Evolutionary conservation across 805 yeast species (phyloP).

Genomic region (Zygoascus bituminiphila): DNA sequence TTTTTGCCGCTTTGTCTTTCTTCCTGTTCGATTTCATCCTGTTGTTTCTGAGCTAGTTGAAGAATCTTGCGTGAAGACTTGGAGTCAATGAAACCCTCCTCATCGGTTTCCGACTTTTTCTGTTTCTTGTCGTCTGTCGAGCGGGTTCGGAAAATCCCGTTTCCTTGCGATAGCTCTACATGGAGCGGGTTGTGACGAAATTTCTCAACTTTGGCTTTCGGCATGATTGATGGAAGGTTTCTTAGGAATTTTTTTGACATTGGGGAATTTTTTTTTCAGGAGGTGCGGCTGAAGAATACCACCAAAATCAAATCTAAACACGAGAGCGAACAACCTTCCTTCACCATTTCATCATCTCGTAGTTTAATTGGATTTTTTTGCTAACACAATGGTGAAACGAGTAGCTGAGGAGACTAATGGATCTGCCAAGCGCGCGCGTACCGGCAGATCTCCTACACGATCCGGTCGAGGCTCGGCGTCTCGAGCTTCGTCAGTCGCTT

Average conservation of each 20-base stretch:
- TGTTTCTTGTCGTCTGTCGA: slow-evolving; percentile 28
- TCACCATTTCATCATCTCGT: too few relatives aligned
- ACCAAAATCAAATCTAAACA: too few relatives aligned
- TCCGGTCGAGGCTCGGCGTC: neutral
- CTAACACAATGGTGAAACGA: neutral
- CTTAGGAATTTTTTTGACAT: neutral
- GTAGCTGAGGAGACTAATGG: neutral
- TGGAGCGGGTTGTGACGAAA: slow-evolving; percentile 76
- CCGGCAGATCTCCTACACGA: neutral
- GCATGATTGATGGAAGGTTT: slow-evolving; percentile 9
- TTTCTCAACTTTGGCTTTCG: slow-evolving; percentile 19
- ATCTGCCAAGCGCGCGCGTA: slow-evolving; percentile 2
- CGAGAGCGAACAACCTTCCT: too few relatives aligned
- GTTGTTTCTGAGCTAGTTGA: slow-evolving; percentile 86
- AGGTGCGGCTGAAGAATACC: neutral
- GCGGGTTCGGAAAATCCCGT: slow-evolving; percentile 56
- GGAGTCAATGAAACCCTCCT: slow-evolving; percentile 61
- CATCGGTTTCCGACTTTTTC: slow-evolving; percentile 20
- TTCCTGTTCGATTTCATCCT: slow-evolving; percentile 72
- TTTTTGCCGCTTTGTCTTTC: slow-evolving; percentile 30
- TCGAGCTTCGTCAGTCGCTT: neutral
- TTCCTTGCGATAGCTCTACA: slow-evolving; percentile 65
- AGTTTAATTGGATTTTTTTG: neutral
- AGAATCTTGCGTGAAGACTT: slow-evolving; percentile 75
- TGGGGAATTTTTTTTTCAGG: neutral